Evolutionary conservation across 305 asterid species (phyloP).

Genomic region (Fraxinus greggii): DNA sequence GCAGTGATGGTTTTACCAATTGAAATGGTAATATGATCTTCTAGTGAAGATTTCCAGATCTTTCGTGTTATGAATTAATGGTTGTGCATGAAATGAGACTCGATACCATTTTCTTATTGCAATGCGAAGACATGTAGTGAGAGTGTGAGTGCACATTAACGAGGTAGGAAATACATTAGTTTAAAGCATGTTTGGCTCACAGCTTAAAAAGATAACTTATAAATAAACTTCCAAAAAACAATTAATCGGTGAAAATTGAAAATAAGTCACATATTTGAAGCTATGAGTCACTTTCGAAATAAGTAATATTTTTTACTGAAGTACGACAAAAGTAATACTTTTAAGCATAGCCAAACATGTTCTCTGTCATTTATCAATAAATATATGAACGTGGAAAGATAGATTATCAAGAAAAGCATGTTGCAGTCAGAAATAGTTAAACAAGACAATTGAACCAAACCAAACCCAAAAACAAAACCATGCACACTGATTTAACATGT

Average conservation of each 20-base stretch:
- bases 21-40: neutral
- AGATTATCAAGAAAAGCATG: neutral
- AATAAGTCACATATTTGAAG: neutral
- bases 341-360: neutral
- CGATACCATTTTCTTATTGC: neutral
- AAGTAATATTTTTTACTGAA: neutral
- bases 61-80: constrained; percentile 15
- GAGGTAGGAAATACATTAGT: neutral
- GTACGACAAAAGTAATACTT: neutral
- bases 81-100: constrained; percentile 22
- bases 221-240: neutral
- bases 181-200: neutral
- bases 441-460: neutral
- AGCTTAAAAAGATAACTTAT: neutral
- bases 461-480: constrained; percentile 8
- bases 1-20: neutral
- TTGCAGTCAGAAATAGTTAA: neutral
- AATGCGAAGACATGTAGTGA: constrained; percentile 22
- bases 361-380: neutral
- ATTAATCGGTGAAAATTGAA: neutral
- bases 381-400: neutral
- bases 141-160: neutral
- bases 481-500: constrained; percentile 26
- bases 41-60: constrained; percentile 12
- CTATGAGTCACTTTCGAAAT: neutral